A percentile compares a stretch with the other conserved stretches of the same genome.
Evolutionary conservation across 148 eudicot genomes (phyloP).

Genomic region (Fagopyrum esculentum): DNA sequence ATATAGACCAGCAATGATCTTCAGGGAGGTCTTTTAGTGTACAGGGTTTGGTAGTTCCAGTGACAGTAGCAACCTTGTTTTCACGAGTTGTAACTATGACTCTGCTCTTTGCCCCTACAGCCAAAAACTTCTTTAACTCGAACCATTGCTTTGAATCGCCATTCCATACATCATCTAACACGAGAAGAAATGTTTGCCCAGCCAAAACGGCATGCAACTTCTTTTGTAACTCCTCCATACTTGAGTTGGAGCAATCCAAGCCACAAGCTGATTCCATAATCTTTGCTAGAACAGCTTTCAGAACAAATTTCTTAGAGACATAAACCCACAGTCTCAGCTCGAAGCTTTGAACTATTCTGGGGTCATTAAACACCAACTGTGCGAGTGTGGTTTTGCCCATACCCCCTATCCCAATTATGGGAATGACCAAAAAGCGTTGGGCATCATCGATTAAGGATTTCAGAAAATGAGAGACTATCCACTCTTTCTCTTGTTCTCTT

Average conservation of each 20-base stretch:
- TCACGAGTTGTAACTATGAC: slow-evolving; percentile 26
- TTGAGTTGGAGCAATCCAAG: background rate
- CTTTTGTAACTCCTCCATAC: background rate
- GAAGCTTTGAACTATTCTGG: background rate
- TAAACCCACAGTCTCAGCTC: background rate
- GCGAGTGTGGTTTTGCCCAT: slow-evolving; percentile 2
- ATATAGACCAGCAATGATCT: slow-evolving; percentile 15
- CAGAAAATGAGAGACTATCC: background rate
- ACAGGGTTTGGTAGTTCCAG: background rate
- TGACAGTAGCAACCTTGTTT: slow-evolving; percentile 3
- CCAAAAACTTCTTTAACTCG: background rate
- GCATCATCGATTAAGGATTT: background rate
- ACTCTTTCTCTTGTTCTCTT: background rate
- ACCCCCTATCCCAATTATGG: background rate
- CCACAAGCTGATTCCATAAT: background rate
- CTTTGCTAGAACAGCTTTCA: background rate
- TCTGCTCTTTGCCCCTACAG: slow-evolving; percentile 4
- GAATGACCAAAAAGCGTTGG: background rate
- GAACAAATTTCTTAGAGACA: background rate
- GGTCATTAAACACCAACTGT: background rate
- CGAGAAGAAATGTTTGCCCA: background rate
- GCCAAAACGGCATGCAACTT: background rate
- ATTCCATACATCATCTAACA: background rate
- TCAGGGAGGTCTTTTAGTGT: slow-evolving; percentile 13
- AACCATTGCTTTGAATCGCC: background rate